phyloP scores from a whole-genome alignment of 208 protist genomes.

The Trypanosoma rangeli region DNA sequence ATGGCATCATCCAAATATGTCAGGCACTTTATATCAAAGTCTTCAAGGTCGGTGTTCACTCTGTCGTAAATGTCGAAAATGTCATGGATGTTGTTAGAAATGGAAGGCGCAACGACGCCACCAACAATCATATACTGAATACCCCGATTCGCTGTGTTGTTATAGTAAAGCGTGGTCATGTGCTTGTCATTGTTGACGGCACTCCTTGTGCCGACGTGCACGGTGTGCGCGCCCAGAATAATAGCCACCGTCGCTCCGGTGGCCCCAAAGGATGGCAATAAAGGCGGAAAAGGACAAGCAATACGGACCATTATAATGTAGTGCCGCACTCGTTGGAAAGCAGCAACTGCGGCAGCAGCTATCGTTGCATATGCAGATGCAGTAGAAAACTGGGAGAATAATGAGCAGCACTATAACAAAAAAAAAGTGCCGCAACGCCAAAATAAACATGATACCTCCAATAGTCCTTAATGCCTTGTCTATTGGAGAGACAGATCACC shows the following conservation, averaged over 20 bases:
- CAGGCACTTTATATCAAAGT: slow-evolving; percentile 45
- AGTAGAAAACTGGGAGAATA: slow-evolving; percentile 58
- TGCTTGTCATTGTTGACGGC: slow-evolving; percentile 36
- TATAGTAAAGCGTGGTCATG: slow-evolving; percentile 50
- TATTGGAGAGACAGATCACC: slow-evolving; percentile 50
- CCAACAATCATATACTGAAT: not conserved
- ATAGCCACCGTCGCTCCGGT: slow-evolving; percentile 9
- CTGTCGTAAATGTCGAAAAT: slow-evolving; percentile 41
- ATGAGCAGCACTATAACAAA: slow-evolving; percentile 59
- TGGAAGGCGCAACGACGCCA: not conserved
- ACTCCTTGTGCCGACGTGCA: not conserved
- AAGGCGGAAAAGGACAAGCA: slow-evolving; percentile 11
- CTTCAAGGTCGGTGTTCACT: slow-evolving; percentile 33
- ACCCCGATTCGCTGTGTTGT: slow-evolving; percentile 35
- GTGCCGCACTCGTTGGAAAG: slow-evolving; percentile 26
- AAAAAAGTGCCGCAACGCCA: slow-evolving; percentile 54
- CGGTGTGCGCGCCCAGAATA: slow-evolving; percentile 19
- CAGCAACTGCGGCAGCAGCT: slow-evolving; percentile 35
- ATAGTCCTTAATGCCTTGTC: slow-evolving; percentile 48
- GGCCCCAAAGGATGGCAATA: slow-evolving; percentile 9
- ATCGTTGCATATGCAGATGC: slow-evolving; percentile 23
- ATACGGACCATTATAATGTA: slow-evolving; percentile 26
- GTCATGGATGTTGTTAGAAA: slow-evolving; percentile 26
- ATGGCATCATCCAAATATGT: slow-evolving; percentile 60
- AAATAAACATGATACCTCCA: slow-evolving; percentile 72